Evolutionary conservation across 345 rosid species (phyloP), one percentile per base, ranked within the genome.

Genomic region (Carallia brachiata): DNA sequence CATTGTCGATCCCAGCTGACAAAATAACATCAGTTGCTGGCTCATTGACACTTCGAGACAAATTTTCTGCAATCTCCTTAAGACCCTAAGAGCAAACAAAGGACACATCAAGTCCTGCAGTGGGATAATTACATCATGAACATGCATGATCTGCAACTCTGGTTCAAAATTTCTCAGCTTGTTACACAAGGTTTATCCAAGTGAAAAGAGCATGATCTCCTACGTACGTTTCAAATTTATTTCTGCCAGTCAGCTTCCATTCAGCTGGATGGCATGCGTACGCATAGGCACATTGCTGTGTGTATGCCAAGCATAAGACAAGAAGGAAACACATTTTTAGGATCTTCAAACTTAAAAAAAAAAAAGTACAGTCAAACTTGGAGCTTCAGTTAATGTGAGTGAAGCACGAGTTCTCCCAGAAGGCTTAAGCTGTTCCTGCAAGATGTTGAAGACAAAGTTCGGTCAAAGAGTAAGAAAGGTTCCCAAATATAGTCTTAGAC

Each of bases 361-460:
- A 17, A 57, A 62, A 72, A 44, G 74, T 77, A 90, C 96, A 90
- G 67, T 78, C 44, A 63, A 19, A 73, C 81, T 73, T 69, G 88
- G 79, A 73, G 75, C 47, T 67, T 83, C 88, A 37, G 73, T 50
- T 50, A 73, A 75, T 44, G 88, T 77, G 39, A 87, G 75, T 59
- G 84, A 73, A 75, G 55, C 71, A 64, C 86, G 86, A 69, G 90
- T 69, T 39, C 78, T 82, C 58, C 85, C 87, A 40, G 91, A 81
- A 48, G 79, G 80, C 69, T 81, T 88, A 73, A 88, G 81, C 77
- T 85, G 82, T 66, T 88, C 93, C 98, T 93, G 84, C 67, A 82
- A 82, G 63, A 80, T 1, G 28, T 10, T 53, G 19, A 70, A 60
- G 15, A 52, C 69, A 6, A 31, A 40, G 36, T 68, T 44, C 63